Percentiles rank a stretch among this genome's conserved stretches.
These are phyloP conservation scores for Acer negundo DNA, from an alignment of 345 rosid genomes.

Conservation along the genomic window DNA sequence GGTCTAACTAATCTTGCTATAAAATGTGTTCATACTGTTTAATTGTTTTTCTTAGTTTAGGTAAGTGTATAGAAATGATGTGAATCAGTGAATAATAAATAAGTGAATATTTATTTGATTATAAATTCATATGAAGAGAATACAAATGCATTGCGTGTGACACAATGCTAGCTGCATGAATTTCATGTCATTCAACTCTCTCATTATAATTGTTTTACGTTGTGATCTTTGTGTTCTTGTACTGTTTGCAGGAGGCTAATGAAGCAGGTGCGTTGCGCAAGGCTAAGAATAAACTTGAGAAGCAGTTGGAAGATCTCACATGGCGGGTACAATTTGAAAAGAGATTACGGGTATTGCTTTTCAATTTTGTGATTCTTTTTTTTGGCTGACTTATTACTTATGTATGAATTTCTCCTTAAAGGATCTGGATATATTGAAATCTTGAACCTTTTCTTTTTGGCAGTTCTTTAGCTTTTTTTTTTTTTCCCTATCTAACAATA, in stretches of 20 bases:
- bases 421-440: constrained; percentile 3
- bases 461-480: neutral
- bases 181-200: constrained; percentile 9
- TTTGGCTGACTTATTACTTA: constrained; percentile 5
- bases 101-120: neutral
- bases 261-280: constrained; percentile 92
- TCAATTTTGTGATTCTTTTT: constrained; percentile 18
- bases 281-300: constrained; percentile 95
- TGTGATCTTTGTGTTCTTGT: constrained; percentile 4
- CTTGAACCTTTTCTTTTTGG: neutral
- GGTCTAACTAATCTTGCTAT: neutral
- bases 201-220: constrained; percentile 5
- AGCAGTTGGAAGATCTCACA: constrained; percentile 88
- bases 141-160: neutral
- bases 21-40: neutral
- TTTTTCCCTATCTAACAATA: neutral
- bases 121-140: neutral
- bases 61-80: neutral
- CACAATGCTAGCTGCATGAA: neutral
- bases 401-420: neutral
- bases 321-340: constrained; percentile 92
- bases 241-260: constrained; percentile 73
- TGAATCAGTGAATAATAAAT: neutral
- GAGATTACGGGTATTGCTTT: constrained; percentile 74
- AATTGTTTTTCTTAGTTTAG: neutral